phyloP scores from a whole-genome alignment of 108 stramenopile genomes.

The Nitzschia inconspicua region DNA sequence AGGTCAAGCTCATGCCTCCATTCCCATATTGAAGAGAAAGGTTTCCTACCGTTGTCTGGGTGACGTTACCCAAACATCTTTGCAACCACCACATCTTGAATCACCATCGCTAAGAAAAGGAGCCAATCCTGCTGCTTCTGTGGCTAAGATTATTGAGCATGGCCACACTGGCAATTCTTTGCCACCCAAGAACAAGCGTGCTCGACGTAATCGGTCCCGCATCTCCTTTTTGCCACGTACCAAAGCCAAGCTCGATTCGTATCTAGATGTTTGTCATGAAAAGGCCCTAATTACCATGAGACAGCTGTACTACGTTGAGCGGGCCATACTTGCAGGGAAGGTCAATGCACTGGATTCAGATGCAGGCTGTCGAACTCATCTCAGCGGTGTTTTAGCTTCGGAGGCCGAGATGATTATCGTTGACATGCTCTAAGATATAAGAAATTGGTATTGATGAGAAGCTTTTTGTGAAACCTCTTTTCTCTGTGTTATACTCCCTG shows the following conservation, averaged over 20 bases:
- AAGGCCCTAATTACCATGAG: slow-evolving; percentile 75
- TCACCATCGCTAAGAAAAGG: neutral
- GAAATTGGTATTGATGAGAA: no score
- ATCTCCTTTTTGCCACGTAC: slow-evolving; percentile 79
- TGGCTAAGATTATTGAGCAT: slow-evolving; percentile 47
- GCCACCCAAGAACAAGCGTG: slow-evolving; percentile 71
- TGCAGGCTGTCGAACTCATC: slow-evolving; percentile 28
- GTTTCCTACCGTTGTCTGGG: slow-evolving; percentile 74
- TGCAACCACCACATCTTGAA: slow-evolving; percentile 14
- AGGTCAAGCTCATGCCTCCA: slow-evolving; percentile 13
- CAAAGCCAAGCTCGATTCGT: slow-evolving; percentile 62
- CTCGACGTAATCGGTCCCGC: slow-evolving; percentile 69
- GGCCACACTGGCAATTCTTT: slow-evolving; percentile 41
- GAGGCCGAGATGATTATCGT: slow-evolving; percentile 82
- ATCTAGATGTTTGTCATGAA: slow-evolving; percentile 48
- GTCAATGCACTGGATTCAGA: slow-evolving; percentile 39
- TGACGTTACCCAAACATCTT: slow-evolving; percentile 34
- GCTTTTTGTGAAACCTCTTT: no score
- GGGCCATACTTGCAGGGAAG: slow-evolving; percentile 50
- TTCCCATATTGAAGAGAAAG: slow-evolving; percentile 66
- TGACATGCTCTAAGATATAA: slow-evolving; percentile 70
- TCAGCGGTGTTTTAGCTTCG: slow-evolving; percentile 50
- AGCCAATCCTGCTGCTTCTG: slow-evolving; percentile 25
- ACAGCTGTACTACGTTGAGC: slow-evolving; percentile 78
- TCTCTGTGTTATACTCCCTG: no score